Base-by-base conservation (phyloP, 441 rosid genomes). In the Gossypium aridum region DNA sequence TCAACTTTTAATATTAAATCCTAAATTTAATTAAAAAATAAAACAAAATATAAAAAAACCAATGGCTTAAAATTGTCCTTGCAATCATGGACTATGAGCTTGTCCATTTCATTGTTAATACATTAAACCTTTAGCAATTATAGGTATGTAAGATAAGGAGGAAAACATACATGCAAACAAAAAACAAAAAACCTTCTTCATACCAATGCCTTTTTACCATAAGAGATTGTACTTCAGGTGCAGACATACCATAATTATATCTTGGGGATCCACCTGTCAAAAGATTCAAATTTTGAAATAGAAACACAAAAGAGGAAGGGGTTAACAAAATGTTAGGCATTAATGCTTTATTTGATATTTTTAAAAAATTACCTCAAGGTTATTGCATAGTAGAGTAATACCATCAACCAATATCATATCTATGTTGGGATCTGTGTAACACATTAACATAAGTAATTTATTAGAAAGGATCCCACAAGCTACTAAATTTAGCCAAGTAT, bases 201-300 rank as follows among this genome's bases (percentile, higher is more conserved):
- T 37, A 37, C 43, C 43, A 34, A 34, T 34, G 43, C 43, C 49
- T 53, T 72, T 31, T 20, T 12, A 22, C 12, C 13, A 45, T 45
- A 74, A 45, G 19, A 49, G 13, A 34, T 56, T 75, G 20, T 7
- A 7, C 20, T 59, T 59, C 13, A 8, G 34, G 4, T 13, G 54
- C 39, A 25, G 4, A 83, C 97, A 81, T 88, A 95, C 98, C 93
- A 85, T 95, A 71, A 95, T 96, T 53, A 95, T 93, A 85, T 95
- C 99, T 85, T 95, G 99, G 71, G 98, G 98, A 87, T 95, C 99
- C 81, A 92, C 99, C 98, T 95, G 88, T 34, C 31, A 75, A 78
- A 72, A 81, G 0, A 61, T 26, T 22, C 55, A 66, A 5, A 20
- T 20, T 39, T 65, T 12, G 31, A 39, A 34, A 63, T 34, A 57